A percentile compares a stretch with the other conserved stretches of the same genome.
Evolutionary conservation across 208 protist species (phyloP).

Genomic region (Wallacemonas sp.): DNA sequence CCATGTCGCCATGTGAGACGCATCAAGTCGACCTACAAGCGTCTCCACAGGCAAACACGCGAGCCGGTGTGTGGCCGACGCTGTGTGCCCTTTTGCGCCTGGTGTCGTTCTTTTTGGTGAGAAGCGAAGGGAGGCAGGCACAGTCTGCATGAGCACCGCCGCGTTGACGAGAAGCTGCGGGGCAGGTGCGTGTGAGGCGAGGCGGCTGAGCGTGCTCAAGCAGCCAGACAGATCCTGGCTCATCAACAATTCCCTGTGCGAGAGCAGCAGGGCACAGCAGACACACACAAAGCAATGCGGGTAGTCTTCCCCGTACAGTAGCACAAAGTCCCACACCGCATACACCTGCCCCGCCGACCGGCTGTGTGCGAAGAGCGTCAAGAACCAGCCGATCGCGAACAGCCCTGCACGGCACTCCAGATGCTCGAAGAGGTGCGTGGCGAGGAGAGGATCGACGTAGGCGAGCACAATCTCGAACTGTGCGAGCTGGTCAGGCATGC

Average conservation of each 20-base stretch:
- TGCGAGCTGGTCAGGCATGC: slow-evolving; percentile 76
- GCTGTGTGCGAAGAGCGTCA: slow-evolving; percentile 90
- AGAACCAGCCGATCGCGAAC: slow-evolving; percentile 96
- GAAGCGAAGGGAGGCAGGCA: slow-evolving; percentile 32
- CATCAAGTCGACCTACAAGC: not conserved
- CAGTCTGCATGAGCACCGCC: slow-evolving; percentile 29
- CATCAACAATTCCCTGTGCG: slow-evolving; percentile 40
- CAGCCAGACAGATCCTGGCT: slow-evolving; percentile 49
- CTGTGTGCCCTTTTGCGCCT: too few species aligned
- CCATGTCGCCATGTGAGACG: not conserved
- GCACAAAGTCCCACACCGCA: slow-evolving; percentile 91
- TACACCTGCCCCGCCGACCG: slow-evolving; percentile 90
- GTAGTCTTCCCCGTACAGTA: slow-evolving; percentile 36
- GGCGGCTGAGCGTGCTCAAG: slow-evolving; percentile 42
- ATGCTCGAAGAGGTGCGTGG: slow-evolving; percentile 74
- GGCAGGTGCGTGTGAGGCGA: slow-evolving; percentile 28
- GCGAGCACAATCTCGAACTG: slow-evolving; percentile 58
- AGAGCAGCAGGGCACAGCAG: slow-evolving; percentile 39
- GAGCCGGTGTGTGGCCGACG: too few species aligned
- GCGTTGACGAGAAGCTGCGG: slow-evolving; percentile 35
- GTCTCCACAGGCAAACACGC: slow-evolving; percentile 3
- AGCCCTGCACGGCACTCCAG: slow-evolving; percentile 88
- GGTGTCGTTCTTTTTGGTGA: too few species aligned
- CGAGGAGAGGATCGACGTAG: slow-evolving; percentile 92
- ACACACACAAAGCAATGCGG: slow-evolving; percentile 36